phyloP scores from a whole-genome alignment of 1,139 yeast genomes.

The Geotrichum macrosporum region DNA sequence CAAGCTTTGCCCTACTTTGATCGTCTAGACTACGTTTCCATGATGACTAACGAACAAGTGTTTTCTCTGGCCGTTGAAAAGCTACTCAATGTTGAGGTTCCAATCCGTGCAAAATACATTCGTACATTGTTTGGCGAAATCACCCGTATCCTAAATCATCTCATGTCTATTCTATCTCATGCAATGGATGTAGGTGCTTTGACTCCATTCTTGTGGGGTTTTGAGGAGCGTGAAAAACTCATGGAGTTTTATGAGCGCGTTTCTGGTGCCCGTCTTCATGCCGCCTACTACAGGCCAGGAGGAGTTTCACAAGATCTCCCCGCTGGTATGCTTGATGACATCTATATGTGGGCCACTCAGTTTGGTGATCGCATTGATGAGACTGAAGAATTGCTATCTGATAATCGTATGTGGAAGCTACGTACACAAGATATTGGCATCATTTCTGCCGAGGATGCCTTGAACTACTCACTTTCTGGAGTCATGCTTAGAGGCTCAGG shows the following conservation, averaged over 20 bases:
- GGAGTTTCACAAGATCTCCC: conserved; percentile 90
- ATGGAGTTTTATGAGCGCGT: conserved; percentile 94
- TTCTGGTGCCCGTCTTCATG: conserved; percentile 84
- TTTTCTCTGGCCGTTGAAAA: conserved; percentile 83
- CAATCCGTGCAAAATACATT: conserved; percentile 77
- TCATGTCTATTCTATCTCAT: conserved; percentile 83
- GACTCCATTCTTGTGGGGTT: conserved; percentile 92
- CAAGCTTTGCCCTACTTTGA: conserved; percentile 89
- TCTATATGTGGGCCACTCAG: conserved; percentile 95
- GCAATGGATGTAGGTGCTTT: conserved; percentile 95
- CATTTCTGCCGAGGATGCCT: conserved; percentile 81
- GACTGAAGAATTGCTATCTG: conserved; percentile 83
- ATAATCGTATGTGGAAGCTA: conserved; percentile 89
- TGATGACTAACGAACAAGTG: conserved; percentile 91
- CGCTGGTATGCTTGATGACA: conserved; percentile 79
- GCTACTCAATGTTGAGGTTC: conserved; percentile 78
- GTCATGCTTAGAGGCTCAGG: conserved; percentile 92
- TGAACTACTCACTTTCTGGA: conserved; percentile 76
- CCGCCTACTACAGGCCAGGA: conserved; percentile 88
- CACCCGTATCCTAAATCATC: conserved; percentile 77
- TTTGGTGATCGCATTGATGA: conserved; percentile 91
- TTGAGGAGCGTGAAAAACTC: conserved; percentile 87
- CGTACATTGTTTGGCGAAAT: conserved; percentile 85
- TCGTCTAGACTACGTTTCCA: conserved; percentile 81
- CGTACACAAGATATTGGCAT: conserved; percentile 79